phyloP scores from a whole-genome alignment of 2,329 filamentous ascomycete genomes.

The Lanzia echinophila region DNA sequence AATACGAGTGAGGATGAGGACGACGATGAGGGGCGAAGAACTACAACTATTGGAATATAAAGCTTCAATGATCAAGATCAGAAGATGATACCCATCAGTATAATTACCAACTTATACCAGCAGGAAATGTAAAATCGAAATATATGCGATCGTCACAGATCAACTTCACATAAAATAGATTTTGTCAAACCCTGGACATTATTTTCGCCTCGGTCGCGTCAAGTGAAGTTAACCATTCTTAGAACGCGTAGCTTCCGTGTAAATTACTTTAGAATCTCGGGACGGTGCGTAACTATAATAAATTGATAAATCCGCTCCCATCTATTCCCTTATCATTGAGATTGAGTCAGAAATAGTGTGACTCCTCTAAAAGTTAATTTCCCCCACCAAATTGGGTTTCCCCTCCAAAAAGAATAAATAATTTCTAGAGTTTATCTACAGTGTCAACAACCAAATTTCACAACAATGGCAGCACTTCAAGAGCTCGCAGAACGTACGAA shows the following conservation, averaged over 20 bases:
- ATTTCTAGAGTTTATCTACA: not conserved
- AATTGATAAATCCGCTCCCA: not conserved
- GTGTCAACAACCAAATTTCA: not conserved
- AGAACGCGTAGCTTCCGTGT: too few relatives aligned
- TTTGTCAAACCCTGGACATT: too few relatives aligned
- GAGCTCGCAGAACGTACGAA: slow-evolving; percentile 47
- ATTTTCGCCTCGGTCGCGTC: too few relatives aligned
- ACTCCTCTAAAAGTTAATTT: not conserved
- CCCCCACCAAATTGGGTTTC: slow-evolving; percentile 4
- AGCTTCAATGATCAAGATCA: too few relatives aligned
- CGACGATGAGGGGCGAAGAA: too few relatives aligned
- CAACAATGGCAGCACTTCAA: slow-evolving; percentile 32
- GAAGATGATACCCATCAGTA: too few relatives aligned
- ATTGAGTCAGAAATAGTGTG: not conserved
- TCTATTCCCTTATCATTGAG: not conserved
- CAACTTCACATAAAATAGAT: too few relatives aligned
- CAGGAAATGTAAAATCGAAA: too few relatives aligned
- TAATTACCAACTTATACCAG: too few relatives aligned
- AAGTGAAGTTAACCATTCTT: not conserved
- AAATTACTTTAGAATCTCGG: not conserved
- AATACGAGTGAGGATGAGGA: too few relatives aligned
- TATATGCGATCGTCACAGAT: too few relatives aligned
- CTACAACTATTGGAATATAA: too few relatives aligned
- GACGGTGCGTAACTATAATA: not conserved
- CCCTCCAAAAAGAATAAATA: slow-evolving; percentile 1